These are phyloP conservation scores for Fusarium cicatricum DNA, from an alignment of 2,329 filamentous ascomycete genomes.

Conservation along the genomic window DNA sequence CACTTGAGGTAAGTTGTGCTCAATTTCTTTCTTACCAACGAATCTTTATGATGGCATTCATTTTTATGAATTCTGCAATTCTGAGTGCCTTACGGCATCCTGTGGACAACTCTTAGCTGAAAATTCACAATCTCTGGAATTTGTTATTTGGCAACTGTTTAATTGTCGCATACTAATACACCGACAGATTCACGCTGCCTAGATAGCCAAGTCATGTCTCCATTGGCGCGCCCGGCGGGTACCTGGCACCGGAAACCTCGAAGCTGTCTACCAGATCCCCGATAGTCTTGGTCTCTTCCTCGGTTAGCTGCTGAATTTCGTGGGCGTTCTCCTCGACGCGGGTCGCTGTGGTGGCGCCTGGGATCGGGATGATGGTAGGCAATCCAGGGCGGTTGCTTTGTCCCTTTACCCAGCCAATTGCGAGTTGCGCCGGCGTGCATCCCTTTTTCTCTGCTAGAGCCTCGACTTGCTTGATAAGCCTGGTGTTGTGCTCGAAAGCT, in stretches of 20 bases:
- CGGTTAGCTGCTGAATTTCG: slow-evolving; percentile 55
- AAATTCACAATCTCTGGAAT: slow-evolving; percentile 6
- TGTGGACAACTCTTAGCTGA: slow-evolving; percentile 47
- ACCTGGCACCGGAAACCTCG: slow-evolving; percentile 58
- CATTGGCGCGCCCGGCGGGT: slow-evolving; percentile 49
- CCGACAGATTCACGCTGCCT: slow-evolving; percentile 2
- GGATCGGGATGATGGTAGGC: slow-evolving; percentile 70
- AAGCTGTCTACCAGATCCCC: slow-evolving; percentile 58
- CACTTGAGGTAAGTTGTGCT: slow-evolving; percentile 25
- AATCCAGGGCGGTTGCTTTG: slow-evolving; percentile 60
- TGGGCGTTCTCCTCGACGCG: slow-evolving; percentile 69
- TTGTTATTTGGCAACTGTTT: slow-evolving; percentile 1
- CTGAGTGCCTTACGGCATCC: slow-evolving; percentile 47
- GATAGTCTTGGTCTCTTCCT: slow-evolving; percentile 60
- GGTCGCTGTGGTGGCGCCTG: slow-evolving; percentile 65
- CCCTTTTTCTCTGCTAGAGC: slow-evolving; percentile 67
- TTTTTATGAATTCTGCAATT: slow-evolving; percentile 60
- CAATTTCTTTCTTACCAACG: background rate
- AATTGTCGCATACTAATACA: slow-evolving; percentile 19
- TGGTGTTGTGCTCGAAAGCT: slow-evolving; percentile 70
- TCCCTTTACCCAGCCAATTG: slow-evolving; percentile 68
- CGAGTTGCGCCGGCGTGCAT: slow-evolving; percentile 70
- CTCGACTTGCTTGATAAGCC: slow-evolving; percentile 66
- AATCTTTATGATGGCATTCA: slow-evolving; percentile 48
- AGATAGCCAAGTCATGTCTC: slow-evolving; percentile 47